Evolutionary conservation across 148 eudicot species (phyloP).

Genomic region (Fagopyrum esculentum): DNA sequence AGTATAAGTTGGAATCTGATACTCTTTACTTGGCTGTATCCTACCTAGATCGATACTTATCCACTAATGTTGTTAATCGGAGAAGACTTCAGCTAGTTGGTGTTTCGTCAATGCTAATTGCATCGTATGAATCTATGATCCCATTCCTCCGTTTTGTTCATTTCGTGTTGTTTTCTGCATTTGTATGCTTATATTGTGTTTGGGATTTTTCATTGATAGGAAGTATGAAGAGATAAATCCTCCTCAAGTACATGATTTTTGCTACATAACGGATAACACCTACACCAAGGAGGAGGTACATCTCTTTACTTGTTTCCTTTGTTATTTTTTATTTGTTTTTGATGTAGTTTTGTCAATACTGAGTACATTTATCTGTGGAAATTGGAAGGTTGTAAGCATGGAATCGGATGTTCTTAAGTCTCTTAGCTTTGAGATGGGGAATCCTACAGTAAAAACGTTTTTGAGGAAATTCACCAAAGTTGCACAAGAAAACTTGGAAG

Average conservation of each 20-base stretch:
- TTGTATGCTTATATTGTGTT: neutral
- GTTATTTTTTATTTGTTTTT: neutral
- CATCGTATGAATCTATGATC: conserved; percentile 40
- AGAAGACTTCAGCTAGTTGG: conserved; percentile 60
- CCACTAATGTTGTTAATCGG: conserved; percentile 22
- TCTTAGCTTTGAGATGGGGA: conserved; percentile 30
- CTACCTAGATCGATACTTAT: conserved; percentile 45
- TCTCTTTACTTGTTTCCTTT: neutral
- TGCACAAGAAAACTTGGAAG: no score
- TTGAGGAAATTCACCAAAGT: neutral
- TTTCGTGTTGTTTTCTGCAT: neutral
- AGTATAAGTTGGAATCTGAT: conserved; percentile 52
- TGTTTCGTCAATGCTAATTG: conserved; percentile 54
- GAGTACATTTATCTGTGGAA: neutral
- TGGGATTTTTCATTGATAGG: conserved; percentile 17
- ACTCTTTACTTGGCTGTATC: conserved; percentile 43
- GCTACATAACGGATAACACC: conserved; percentile 90
- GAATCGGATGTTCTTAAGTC: neutral
- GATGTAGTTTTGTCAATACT: no score
- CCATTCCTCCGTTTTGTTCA: neutral
- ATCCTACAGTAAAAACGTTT: neutral
- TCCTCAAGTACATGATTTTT: conserved; percentile 88
- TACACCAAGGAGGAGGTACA: conserved; percentile 80
- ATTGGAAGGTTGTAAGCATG: neutral
- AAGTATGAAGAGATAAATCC: conserved; percentile 60